A percentile compares a stretch with the other conserved stretches of the same genome.
Evolutionary conservation across 2,329 filamentous ascomycete genomes (phyloP).

Genomic region (Ophiostoma sp.): DNA sequence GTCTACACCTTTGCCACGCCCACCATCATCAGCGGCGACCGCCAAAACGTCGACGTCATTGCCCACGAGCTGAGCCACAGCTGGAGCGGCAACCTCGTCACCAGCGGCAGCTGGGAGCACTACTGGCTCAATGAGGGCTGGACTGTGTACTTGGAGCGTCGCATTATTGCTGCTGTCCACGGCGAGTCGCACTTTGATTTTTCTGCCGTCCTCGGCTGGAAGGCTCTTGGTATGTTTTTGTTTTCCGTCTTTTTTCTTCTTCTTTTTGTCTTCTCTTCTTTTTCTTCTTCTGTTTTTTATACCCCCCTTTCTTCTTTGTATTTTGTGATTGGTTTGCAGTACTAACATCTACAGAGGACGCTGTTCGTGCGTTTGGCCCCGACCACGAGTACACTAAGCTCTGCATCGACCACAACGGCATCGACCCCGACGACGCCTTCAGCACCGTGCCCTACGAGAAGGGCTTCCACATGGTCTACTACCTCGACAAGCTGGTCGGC

Average conservation of each 20-base stretch:
- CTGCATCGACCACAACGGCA: conserved; percentile 77
- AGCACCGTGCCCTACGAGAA: conserved; percentile 92
- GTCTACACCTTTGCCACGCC: conserved; percentile 94
- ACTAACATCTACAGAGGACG: conserved; percentile 53
- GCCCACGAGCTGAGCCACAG: conserved; percentile 74
- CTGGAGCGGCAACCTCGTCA: conserved; percentile 86
- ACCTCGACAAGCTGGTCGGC: conserved; percentile 79
- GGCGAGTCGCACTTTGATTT: conserved; percentile 86
- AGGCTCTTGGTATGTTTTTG: conserved; percentile 44
- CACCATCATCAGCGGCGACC: conserved; percentile 84
- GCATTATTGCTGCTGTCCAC: conserved; percentile 71
- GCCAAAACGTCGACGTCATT: conserved; percentile 92
- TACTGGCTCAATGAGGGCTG: conserved; percentile 76
- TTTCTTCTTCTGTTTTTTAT: neutral
- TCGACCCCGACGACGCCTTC: conserved; percentile 94
- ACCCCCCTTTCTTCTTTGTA: too few relatives aligned
- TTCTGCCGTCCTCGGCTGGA: conserved; percentile 94
- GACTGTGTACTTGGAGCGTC: conserved; percentile 90
- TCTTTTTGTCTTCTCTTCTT: neutral
- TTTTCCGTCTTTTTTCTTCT: neutral
- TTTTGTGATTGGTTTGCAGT: neutral
- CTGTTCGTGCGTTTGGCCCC: conserved; percentile 69
- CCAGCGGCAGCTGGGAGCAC: conserved; percentile 75
- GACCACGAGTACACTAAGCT: conserved; percentile 93
- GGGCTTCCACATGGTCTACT: conserved; percentile 89